Conservation (phyloP, 169 alveolate genomes). For the Plasmodium knowlesi region DNA sequence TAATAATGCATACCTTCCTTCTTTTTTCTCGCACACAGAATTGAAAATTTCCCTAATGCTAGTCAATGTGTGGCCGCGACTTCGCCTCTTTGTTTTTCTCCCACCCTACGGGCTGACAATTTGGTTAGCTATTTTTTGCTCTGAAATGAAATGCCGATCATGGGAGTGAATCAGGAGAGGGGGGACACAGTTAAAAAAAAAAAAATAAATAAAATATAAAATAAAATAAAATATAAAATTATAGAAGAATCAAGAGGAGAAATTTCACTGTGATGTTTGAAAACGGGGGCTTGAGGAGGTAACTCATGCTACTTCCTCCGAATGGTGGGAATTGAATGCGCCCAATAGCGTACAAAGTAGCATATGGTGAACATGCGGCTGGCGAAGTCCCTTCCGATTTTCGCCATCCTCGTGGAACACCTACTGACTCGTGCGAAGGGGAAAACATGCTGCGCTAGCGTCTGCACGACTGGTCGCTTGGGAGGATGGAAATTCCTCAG, state of each 20-base stretch:
- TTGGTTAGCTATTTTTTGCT: neutral
- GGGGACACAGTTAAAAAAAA: neutral
- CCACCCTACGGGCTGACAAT: neutral
- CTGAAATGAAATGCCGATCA: neutral
- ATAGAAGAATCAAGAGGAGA: neutral
- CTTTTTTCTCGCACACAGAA: neutral
- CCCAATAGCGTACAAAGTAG: neutral
- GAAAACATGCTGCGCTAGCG: neutral
- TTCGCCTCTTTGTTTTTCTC: neutral
- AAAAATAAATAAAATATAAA: neutral
- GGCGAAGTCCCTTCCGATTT: neutral
- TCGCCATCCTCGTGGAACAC: neutral
- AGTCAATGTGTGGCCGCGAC: neutral
- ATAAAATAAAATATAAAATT: neutral
- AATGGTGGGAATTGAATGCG: neutral
- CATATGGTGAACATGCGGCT: constrained; percentile 1
- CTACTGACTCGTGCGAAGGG: neutral
- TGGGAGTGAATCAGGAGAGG: neutral
- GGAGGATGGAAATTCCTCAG: neutral
- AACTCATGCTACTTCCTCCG: neutral
- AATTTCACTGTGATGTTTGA: neutral
- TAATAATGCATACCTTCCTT: neutral
- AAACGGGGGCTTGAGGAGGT: neutral
- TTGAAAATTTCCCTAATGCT: neutral
- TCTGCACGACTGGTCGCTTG: neutral